Percentiles rank a stretch among this genome's conserved stretches.
phyloP scores from a whole-genome alignment of 2,329 filamentous ascomycete species.

The Hirsutella minnesotensis region DNA sequence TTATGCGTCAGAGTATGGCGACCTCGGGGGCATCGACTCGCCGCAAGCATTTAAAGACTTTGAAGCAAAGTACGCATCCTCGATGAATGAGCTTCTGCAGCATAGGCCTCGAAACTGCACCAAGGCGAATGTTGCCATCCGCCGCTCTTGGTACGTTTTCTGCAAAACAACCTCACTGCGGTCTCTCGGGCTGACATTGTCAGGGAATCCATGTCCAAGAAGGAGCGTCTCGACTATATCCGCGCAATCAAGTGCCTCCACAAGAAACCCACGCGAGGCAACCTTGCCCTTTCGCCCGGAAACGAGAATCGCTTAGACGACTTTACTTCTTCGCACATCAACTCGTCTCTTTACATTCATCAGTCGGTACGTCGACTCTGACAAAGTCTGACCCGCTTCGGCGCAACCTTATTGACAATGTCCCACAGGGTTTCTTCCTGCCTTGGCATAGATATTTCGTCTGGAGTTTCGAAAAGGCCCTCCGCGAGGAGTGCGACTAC shows the following conservation, averaged over 20 bases:
- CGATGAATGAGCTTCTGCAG: background rate
- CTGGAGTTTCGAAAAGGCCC: constrained; percentile 23
- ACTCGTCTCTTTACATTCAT: background rate
- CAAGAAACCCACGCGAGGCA: background rate
- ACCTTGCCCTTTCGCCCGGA: background rate
- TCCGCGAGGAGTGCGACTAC: constrained; percentile 30
- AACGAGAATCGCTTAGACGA: constrained; percentile 4
- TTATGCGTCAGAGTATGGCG: background rate
- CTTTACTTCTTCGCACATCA: constrained; percentile 4
- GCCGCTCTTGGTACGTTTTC: constrained; percentile 2
- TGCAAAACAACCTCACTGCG: background rate
- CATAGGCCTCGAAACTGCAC: background rate
- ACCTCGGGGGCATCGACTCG: background rate
- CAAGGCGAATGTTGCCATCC: background rate
- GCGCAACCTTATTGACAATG: background rate
- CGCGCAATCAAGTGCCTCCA: constrained; percentile 6
- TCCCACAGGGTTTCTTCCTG: background rate
- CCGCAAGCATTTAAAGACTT: background rate
- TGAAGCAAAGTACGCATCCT: background rate
- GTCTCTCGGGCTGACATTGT: background rate
- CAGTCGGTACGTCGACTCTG: background rate
- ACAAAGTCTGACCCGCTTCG: background rate
- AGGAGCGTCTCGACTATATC: background rate
- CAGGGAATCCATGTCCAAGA: background rate
- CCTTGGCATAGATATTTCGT: constrained; percentile 30